A percentile compares a stretch with the other conserved stretches of the same genome.
Evolutionary conservation across 1,284 basidiomycete genomes (phyloP).

Genomic region (Cryptococcus sp.): DNA sequence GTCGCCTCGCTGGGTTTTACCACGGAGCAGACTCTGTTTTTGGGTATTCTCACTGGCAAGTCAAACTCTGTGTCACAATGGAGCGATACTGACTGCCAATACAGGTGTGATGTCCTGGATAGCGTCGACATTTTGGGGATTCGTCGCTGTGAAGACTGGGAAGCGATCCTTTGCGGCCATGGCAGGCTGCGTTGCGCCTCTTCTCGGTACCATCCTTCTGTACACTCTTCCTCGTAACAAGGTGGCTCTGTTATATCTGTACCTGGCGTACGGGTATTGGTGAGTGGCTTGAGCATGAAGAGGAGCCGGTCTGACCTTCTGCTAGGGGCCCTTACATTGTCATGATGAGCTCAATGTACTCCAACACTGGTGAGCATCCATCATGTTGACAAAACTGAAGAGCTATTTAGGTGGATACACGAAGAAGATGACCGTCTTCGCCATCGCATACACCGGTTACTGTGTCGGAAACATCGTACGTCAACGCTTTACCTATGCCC

Average conservation of each 20-base stretch:
- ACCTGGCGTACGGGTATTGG: not conserved
- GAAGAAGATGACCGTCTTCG: conserved; percentile 28
- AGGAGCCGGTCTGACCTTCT: not conserved
- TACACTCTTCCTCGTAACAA: not conserved
- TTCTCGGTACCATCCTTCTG: conserved; percentile 21
- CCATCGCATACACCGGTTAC: conserved; percentile 28
- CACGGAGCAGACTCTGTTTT: not conserved
- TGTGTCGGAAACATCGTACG: conserved; percentile 17
- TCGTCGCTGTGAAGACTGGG: conserved; percentile 22
- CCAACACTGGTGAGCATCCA: not conserved
- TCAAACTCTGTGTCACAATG: too few species aligned
- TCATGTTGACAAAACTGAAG: not conserved
- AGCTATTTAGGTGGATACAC: conserved; percentile 18
- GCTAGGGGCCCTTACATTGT: conserved; percentile 1
- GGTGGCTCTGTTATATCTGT: not conserved
- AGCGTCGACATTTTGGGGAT: conserved; percentile 25
- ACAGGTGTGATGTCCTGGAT: conserved; percentile 34
- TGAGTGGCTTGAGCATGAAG: not conserved
- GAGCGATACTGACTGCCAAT: too few species aligned
- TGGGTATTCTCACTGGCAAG: conserved; percentile 26
- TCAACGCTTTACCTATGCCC: not conserved
- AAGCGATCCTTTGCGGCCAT: conserved; percentile 12
- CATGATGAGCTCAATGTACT: conserved; percentile 1
- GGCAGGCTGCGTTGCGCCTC: conserved; percentile 14
- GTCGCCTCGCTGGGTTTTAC: not conserved